Percentiles rank a stretch among this genome's conserved stretches.
Evolutionary conservation across 2,329 filamentous ascomycete genomes (phyloP).

Genomic region (Diplodia scrobiculata): DNA sequence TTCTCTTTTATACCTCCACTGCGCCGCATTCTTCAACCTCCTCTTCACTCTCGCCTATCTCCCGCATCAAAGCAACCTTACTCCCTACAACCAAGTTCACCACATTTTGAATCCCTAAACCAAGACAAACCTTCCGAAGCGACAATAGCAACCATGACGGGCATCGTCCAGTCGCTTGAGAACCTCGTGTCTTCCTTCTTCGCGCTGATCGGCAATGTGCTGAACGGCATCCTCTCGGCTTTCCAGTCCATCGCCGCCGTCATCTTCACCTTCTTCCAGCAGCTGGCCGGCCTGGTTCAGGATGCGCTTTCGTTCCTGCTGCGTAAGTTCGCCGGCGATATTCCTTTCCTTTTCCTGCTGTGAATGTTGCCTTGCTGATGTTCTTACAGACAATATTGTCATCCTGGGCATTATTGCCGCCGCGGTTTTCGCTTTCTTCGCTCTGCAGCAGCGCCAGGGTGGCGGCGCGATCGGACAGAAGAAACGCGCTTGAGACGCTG

Average conservation of each 20-base stretch:
- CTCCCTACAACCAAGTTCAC: background rate
- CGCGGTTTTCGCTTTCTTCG: background rate
- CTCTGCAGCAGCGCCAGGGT: conserved; percentile 14
- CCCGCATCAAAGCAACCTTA: background rate
- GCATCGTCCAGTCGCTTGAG: conserved; percentile 20
- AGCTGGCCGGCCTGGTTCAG: conserved; percentile 1
- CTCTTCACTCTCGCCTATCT: background rate
- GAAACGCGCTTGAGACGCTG: background rate
- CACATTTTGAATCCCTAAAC: background rate
- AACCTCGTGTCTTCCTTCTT: conserved; percentile 24
- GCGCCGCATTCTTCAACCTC: conserved; percentile 1
- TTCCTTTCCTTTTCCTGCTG: too few species aligned
- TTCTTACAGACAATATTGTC: conserved; percentile 19
- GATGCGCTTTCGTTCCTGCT: conserved; percentile 16
- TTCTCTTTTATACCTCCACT: background rate
- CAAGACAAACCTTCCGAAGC: background rate
- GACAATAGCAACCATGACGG: background rate
- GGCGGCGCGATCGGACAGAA: conserved; percentile 2
- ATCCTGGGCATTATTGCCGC: conserved; percentile 11
- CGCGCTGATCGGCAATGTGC: conserved; percentile 18
- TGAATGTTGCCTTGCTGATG: background rate
- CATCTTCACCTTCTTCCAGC: conserved; percentile 23
- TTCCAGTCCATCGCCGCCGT: conserved; percentile 7
- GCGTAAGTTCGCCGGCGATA: background rate
- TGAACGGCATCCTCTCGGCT: conserved; percentile 20